Evolutionary conservation across 768 basidiomycete species (phyloP).

Genomic region (Trametes cinnabarina): DNA sequence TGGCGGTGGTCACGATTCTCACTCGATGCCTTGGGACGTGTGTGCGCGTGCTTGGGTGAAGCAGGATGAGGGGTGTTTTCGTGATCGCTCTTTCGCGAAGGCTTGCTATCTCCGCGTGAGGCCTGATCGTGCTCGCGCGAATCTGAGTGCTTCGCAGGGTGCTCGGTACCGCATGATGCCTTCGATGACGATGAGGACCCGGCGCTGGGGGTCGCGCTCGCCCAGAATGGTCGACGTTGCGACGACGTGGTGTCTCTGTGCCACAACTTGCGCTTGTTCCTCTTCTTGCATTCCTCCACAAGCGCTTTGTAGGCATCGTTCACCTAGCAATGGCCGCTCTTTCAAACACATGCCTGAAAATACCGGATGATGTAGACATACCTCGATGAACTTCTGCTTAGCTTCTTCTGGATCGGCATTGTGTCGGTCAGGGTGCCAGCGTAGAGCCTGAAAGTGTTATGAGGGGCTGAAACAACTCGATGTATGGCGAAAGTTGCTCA

Average conservation of each 20-base stretch:
- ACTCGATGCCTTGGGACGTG: constrained; percentile 5
- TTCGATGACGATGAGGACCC: constrained; percentile 21
- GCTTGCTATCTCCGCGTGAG: constrained; percentile 1
- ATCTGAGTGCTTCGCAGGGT: constrained; percentile 12
- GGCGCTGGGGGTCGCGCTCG: constrained; percentile 14
- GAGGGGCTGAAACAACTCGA: constrained; percentile 19
- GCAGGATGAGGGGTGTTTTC: not conserved
- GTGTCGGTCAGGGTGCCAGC: constrained; percentile 70
- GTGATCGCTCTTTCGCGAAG: constrained; percentile 1
- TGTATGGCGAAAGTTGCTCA: constrained; percentile 31
- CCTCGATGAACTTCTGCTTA: constrained; percentile 58
- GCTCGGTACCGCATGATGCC: constrained; percentile 4
- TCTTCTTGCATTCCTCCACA: constrained; percentile 37
- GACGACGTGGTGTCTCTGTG: not conserved
- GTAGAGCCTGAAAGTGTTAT: constrained; percentile 44
- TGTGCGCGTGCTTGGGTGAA: constrained; percentile 10
- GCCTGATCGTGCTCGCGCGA: not conserved
- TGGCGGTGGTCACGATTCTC: not conserved
- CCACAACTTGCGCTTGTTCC: constrained; percentile 7
- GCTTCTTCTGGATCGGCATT: constrained; percentile 48
- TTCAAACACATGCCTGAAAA: not conserved
- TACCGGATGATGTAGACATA: constrained; percentile 28
- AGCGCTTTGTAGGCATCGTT: constrained; percentile 56
- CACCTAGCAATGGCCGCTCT: constrained; percentile 34
- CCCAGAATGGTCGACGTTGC: constrained; percentile 6